Evolutionary conservation across 257 asterid species (phyloP), one percentile per base, ranked within the genome.

Genomic region (Hygrophila difformis): DNA sequence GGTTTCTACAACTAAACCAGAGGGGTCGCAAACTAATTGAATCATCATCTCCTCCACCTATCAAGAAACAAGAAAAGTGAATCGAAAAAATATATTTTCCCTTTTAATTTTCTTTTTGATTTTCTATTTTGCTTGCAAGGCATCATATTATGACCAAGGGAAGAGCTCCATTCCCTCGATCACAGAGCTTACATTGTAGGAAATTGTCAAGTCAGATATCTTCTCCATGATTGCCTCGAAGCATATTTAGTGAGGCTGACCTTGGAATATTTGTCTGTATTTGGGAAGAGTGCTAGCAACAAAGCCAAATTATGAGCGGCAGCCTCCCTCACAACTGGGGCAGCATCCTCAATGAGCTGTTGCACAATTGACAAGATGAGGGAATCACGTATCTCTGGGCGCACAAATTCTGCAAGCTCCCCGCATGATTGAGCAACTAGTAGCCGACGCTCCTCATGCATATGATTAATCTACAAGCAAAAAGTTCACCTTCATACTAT

Each of bases 171-270:
- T 74, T 86, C 75, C 37, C 92, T 82, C 72, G 92, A 77, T 72
- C 80, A 80, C 81, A 78, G 92, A 91, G 99, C 99, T 91, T 86
- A 91, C 96, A 61, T 80, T 79, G 84, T 76, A 75, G 70, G 79
- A 60, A 76, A 84, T 67, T 66, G 81, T 73, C 84, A 82, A 79
- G 91, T 84, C 92, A 79, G 88, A 81, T 73, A 77, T 77, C 94
- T 80, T 80, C 93, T 73, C 94, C 96, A 72, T 77, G 96, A 82
- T 85, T 82, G 87, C 96, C 95, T 76, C 78, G 88, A 86, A 86
- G 92, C 96, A 79, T 75, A 76, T 86, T 69, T 82, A 91, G 96
- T 82, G 98, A 80, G 88, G 96, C 95, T 91, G 96, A 91, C 99
- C 99, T 91, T 91, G 95, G 81, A 75, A 91, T 91, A 86, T 91